A percentile compares a stretch with the other conserved stretches of the same genome.
phyloP scores from a whole-genome alignment of 306 rosid species.

The Pterocarpus santalinus region DNA sequence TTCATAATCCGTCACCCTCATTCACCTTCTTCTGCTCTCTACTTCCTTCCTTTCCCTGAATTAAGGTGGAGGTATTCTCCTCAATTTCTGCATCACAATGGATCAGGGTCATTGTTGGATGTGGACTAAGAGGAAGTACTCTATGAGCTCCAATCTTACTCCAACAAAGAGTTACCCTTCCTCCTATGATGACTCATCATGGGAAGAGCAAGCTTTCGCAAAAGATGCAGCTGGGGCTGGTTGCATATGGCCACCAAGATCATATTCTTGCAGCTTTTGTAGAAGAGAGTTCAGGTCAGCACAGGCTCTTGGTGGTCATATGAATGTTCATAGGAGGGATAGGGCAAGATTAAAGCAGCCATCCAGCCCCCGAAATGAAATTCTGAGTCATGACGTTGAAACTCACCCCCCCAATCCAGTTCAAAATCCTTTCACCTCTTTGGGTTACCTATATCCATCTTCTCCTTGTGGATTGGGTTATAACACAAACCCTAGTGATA shows the following conservation, averaged over 20 bases:
- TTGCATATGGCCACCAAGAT: slow-evolving; percentile 88
- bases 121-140: slow-evolving; percentile 67
- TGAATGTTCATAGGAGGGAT: slow-evolving; percentile 92
- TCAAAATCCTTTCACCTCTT: slow-evolving; percentile 44
- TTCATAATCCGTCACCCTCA: background rate
- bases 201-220: slow-evolving; percentile 94
- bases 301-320: slow-evolving; percentile 91
- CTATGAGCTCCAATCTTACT: slow-evolving; percentile 39
- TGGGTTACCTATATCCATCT: slow-evolving; percentile 51
- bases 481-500: slow-evolving; percentile 66
- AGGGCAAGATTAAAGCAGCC: slow-evolving; percentile 80
- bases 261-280: slow-evolving; percentile 86
- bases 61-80: background rate
- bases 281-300: slow-evolving; percentile 86
- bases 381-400: slow-evolving; percentile 1
- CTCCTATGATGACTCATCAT: slow-evolving; percentile 58
- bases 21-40: background rate
- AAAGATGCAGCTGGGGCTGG: slow-evolving; percentile 75
- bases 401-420: slow-evolving; percentile 30
- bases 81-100: slow-evolving; percentile 43
- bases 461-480: slow-evolving; percentile 56
- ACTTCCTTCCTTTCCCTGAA: background rate
- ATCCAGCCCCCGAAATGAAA: slow-evolving; percentile 51
- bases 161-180: slow-evolving; percentile 33
- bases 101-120: slow-evolving; percentile 62